Conservation (phyloP, 2,329 filamentous ascomycete species). For the Nothopassalora personata region DNA sequence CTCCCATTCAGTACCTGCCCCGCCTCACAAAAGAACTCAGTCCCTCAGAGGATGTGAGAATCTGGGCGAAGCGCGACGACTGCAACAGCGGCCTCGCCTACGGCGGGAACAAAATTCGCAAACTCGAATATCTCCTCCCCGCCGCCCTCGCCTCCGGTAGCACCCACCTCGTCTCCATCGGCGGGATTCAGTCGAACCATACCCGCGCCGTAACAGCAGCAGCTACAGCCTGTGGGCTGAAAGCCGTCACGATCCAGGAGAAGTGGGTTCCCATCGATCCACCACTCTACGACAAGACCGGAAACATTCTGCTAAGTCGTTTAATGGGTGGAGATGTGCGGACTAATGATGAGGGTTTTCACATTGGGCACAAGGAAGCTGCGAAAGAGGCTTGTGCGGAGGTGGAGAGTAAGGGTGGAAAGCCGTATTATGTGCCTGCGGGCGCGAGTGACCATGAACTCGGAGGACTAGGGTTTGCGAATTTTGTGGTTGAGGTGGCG, state of each 20-base stretch:
- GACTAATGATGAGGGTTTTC: conserved; percentile 57
- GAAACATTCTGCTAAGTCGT: conserved; percentile 67
- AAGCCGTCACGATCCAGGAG: conserved; percentile 30
- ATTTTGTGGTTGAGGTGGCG: conserved; percentile 65
- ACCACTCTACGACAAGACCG: conserved; percentile 45
- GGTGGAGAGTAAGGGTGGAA: conserved; percentile 49
- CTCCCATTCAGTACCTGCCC: conserved; percentile 62
- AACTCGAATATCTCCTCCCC: conserved; percentile 36
- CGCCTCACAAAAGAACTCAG: conserved; percentile 57
- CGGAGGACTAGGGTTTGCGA: conserved; percentile 64
- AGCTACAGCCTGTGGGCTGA: conserved; percentile 30
- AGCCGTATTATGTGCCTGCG: conserved; percentile 67
- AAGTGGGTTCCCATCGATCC: conserved; percentile 30
- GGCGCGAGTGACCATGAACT: conserved; percentile 66
- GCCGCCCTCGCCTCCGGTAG: conserved; percentile 28
- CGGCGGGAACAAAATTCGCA: conserved; percentile 38
- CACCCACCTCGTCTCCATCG: conserved; percentile 34
- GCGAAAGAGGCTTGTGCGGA: conserved; percentile 52
- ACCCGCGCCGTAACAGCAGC: conserved; percentile 35
- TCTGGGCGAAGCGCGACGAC: conserved; percentile 69
- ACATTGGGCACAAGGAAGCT: conserved; percentile 58
- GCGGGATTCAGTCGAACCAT: conserved; percentile 37
- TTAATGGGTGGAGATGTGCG: conserved; percentile 46
- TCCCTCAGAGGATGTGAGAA: conserved; percentile 50
- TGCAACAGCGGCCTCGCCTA: conserved; percentile 40